Conservation (phyloP, 2,329 filamentous ascomycete species). For the Fusarium abutilonis region DNA sequence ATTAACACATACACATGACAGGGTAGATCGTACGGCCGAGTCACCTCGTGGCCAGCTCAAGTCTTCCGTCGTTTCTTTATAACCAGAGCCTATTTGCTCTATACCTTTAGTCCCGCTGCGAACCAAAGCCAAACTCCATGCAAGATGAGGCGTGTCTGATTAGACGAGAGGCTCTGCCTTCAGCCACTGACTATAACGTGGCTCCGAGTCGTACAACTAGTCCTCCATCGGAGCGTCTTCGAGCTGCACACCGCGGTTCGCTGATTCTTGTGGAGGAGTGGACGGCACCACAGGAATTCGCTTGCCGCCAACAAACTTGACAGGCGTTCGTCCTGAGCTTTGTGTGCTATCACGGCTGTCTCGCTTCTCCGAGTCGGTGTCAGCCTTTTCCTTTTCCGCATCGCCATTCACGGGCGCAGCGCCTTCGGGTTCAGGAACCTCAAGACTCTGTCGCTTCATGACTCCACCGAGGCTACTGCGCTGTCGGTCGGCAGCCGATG, state of each 20-base stretch:
- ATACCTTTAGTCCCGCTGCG: conserved; percentile 25
- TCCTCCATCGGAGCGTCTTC: conserved; percentile 65
- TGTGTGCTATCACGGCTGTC: conserved; percentile 72
- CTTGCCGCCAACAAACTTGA: conserved; percentile 61
- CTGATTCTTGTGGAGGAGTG: conserved; percentile 47
- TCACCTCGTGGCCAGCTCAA: neutral
- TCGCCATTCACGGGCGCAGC: conserved; percentile 57
- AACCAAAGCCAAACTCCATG: conserved; percentile 30
- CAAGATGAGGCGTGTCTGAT: conserved; percentile 19
- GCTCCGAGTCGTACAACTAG: conserved; percentile 45
- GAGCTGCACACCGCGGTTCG: conserved; percentile 59
- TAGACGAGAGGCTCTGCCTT: conserved; percentile 22
- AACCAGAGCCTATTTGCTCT: conserved; percentile 12
- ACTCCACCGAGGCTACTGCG: conserved; percentile 60
- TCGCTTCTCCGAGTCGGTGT: conserved; percentile 62
- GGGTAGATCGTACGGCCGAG: conserved; percentile 25
- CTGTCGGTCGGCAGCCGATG: conserved; percentile 61
- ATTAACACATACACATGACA: conserved; percentile 46
- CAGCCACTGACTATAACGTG: conserved; percentile 20
- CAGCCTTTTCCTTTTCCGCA: conserved; percentile 41
- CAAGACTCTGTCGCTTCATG: conserved; percentile 75
- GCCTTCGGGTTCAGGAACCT: conserved; percentile 75
- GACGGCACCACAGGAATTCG: conserved; percentile 48
- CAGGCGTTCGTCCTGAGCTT: conserved; percentile 53
- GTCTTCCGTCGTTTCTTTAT: conserved; percentile 12